Evolutionary conservation across 345 rosid genomes (phyloP).

Genomic region (Aquilaria sinensis): DNA sequence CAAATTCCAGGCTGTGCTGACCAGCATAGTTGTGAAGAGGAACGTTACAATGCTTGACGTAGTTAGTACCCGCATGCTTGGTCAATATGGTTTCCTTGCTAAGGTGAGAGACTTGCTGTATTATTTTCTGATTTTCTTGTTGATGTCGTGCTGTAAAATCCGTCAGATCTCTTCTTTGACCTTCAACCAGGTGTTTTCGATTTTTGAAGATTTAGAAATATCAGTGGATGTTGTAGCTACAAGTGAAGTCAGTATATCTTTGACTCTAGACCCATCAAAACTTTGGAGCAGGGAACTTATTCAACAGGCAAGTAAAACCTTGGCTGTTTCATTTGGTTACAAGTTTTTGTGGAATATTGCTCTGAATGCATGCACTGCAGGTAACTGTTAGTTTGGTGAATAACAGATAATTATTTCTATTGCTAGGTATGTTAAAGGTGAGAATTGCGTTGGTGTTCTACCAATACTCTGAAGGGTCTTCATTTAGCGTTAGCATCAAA

Average conservation of each 20-base stretch:
- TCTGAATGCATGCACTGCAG: too few relatives aligned
- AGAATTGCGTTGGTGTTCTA: too few relatives aligned
- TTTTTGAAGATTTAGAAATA: constrained; percentile 86
- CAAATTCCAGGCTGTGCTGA: constrained; percentile 64
- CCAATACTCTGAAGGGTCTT: too few relatives aligned
- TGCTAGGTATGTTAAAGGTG: constrained; percentile 7
- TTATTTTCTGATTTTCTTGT: neutral
- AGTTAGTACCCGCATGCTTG: constrained; percentile 94
- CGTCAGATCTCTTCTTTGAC: neutral
- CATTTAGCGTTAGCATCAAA: too few relatives aligned
- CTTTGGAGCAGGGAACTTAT: constrained; percentile 88
- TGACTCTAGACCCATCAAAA: constrained; percentile 90
- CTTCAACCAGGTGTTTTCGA: constrained; percentile 61
- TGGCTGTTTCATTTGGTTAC: neutral
- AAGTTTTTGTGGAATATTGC: neutral
- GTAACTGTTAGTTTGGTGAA: too few relatives aligned
- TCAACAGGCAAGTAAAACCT: constrained; percentile 55
- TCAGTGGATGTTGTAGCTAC: constrained; percentile 95
- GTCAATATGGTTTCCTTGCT: constrained; percentile 91
- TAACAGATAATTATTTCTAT: neutral
- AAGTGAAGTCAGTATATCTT: constrained; percentile 93
- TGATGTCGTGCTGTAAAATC: neutral
- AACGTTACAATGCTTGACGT: constrained; percentile 94
- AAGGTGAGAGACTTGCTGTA: constrained; percentile 41
- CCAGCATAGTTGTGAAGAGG: constrained; percentile 90